Conservation (phyloP, 805 yeast species). For the Candida maltosa region DNA sequence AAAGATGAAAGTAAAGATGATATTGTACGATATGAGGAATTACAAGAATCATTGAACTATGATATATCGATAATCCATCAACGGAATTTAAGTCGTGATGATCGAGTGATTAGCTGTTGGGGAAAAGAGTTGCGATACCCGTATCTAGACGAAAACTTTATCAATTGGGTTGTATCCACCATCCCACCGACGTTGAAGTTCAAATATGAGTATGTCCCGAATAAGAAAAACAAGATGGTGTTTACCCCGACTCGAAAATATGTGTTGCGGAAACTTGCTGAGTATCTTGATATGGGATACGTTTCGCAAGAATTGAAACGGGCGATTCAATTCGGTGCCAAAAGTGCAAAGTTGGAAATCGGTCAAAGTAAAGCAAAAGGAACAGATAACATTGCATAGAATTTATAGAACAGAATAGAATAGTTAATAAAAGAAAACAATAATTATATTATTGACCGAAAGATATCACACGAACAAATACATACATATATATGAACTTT, state of each 20-base stretch:
- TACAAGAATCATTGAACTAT: slow-evolving; percentile 57
- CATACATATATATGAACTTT: too few relatives aligned
- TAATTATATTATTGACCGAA: too few relatives aligned
- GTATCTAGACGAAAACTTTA: slow-evolving; percentile 63
- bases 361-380: slow-evolving; percentile 79
- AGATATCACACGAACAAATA: too few relatives aligned
- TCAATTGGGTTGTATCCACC: slow-evolving; percentile 42
- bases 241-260: slow-evolving; percentile 41
- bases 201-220: slow-evolving; percentile 23
- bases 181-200: slow-evolving; percentile 50
- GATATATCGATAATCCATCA: slow-evolving; percentile 75
- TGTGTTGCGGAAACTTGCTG: slow-evolving; percentile 63
- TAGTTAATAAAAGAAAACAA: neutral
- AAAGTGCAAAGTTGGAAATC: slow-evolving; percentile 87
- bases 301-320: slow-evolving; percentile 79
- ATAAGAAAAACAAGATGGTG: slow-evolving; percentile 22
- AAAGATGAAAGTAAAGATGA: slow-evolving; percentile 12
- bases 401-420: neutral
- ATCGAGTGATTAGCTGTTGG: slow-evolving; percentile 79
- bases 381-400: slow-evolving; percentile 42
- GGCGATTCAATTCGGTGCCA: slow-evolving; percentile 96
- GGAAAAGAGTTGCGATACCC: slow-evolving; percentile 92
- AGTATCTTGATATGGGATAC: slow-evolving; percentile 41
- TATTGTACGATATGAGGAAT: slow-evolving; percentile 33
- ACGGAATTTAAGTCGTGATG: slow-evolving; percentile 88